Conservation (phyloP, 495 filamentous ascomycete genomes). For the Parmelia sp. region DNA sequence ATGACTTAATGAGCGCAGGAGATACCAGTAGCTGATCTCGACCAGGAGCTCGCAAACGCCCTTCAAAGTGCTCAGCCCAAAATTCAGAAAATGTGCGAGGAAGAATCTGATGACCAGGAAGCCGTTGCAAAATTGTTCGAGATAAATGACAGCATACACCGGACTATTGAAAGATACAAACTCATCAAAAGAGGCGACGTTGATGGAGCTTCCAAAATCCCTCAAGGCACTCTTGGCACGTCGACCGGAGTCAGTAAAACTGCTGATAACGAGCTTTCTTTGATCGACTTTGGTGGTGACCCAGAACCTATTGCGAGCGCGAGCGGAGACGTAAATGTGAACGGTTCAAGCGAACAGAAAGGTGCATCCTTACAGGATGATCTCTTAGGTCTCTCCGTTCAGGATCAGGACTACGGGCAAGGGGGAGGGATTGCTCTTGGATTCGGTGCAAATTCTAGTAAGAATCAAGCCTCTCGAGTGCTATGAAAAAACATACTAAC, state of each 20-base stretch:
- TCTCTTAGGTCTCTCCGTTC: constrained; percentile 61
- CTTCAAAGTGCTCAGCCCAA: constrained; percentile 93
- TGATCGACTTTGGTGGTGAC: constrained; percentile 85
- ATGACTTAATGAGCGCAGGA: neutral
- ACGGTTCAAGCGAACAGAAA: constrained; percentile 26
- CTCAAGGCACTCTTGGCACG: constrained; percentile 71
- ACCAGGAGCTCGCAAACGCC: constrained; percentile 78
- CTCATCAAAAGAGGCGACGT: constrained; percentile 89
- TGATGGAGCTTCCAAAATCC: constrained; percentile 77
- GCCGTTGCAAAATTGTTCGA: constrained; percentile 92
- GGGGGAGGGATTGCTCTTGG: constrained; percentile 83
- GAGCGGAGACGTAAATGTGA: constrained; percentile 19
- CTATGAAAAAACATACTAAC: neutral
- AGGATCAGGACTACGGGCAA: constrained; percentile 57
- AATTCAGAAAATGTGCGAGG: constrained; percentile 98
- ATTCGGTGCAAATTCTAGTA: constrained; percentile 62
- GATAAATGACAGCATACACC: constrained; percentile 97
- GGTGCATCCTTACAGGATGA: constrained; percentile 54
- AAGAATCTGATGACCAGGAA: constrained; percentile 93
- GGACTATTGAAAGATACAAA: constrained; percentile 91
- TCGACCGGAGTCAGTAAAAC: constrained; percentile 66
- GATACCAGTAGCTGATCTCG: constrained; percentile 7
- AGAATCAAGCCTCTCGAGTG: constrained; percentile 19
- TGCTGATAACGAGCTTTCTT: constrained; percentile 75
- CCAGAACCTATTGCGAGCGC: constrained; percentile 46